Percentiles rank a stretch among this genome's conserved stretches.
Evolutionary conservation across 2,329 filamentous ascomycete species (phyloP).

Genomic region (Cercospora berteroae): DNA sequence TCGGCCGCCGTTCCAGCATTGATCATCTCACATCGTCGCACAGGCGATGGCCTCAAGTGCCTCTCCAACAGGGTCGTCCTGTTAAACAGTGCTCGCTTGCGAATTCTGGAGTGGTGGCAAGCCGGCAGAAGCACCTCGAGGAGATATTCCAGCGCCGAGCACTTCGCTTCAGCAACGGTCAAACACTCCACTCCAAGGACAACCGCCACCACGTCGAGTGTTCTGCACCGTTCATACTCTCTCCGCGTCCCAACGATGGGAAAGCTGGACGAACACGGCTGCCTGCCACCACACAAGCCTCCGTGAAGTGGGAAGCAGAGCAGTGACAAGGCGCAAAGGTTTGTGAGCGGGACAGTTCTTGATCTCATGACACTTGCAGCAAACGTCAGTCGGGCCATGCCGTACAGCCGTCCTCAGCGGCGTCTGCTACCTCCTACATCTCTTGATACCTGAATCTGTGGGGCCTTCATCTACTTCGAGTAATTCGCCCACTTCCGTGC

Average conservation of each 20-base stretch:
- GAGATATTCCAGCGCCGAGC: not conserved
- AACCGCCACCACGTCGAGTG: not conserved
- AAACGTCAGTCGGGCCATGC: not conserved
- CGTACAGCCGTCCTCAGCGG: not conserved
- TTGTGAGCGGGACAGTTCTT: not conserved
- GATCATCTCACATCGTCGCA: not conserved
- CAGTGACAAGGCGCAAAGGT: not conserved
- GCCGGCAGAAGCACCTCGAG: not conserved
- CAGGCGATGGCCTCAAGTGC: not conserved
- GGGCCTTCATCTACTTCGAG: slow-evolving; percentile 5
- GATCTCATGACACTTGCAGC: not conserved
- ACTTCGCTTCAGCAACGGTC: not conserved
- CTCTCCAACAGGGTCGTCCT: not conserved
- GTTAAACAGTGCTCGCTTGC: not conserved
- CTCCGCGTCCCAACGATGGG: not conserved
- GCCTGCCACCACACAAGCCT: not conserved
- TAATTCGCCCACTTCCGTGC: slow-evolving; percentile 7
- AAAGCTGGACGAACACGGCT: not conserved
- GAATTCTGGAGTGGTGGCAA: not conserved
- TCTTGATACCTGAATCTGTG: not conserved
- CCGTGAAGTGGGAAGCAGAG: not conserved
- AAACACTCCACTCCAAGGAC: not conserved
- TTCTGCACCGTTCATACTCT: not conserved
- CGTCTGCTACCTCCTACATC: not conserved
- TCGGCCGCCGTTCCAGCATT: not conserved